These are phyloP conservation scores for Rhexocercosporidium sp. DNA, from an alignment of 2,329 filamentous ascomycete species.

Conservation along the genomic window DNA sequence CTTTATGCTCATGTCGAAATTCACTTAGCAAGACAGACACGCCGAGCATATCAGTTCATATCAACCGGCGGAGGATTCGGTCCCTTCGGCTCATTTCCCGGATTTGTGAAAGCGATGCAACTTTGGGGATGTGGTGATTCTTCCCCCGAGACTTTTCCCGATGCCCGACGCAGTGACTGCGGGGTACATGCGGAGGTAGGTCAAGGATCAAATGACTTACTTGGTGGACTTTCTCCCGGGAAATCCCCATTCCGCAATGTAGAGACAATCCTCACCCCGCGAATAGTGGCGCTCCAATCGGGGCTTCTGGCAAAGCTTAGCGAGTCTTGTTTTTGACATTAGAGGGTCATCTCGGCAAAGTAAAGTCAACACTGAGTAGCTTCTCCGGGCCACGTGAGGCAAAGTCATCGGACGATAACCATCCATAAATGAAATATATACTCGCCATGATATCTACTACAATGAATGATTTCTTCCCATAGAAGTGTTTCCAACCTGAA, in stretches of 20 bases:
- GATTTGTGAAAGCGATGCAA: not conserved
- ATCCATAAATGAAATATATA: slow-evolving; percentile 1
- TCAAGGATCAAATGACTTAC: not conserved
- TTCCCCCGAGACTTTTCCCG: slow-evolving; percentile 4
- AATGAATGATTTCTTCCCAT: not conserved
- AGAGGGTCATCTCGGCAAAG: not conserved
- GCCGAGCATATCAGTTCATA: slow-evolving; percentile 4
- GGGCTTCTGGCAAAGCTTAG: not conserved
- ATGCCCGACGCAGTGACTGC: not conserved
- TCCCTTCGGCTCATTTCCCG: not conserved
- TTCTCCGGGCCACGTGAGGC: too few species aligned
- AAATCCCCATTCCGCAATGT: not conserved
- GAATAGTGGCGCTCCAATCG: slow-evolving; percentile 8
- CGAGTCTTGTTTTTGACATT: not conserved
- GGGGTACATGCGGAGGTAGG: not conserved
- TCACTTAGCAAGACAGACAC: not conserved
- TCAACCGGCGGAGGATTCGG: not conserved
- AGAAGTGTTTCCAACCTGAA: not conserved
- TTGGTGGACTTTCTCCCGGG: not conserved
- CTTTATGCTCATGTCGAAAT: too few species aligned
- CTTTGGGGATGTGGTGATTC: too few species aligned
- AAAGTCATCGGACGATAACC: not conserved
- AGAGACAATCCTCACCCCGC: not conserved
- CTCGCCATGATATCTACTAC: not conserved
- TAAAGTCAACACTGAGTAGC: not conserved